Evolutionary conservation across 148 eudicot genomes (phyloP), one percentile per base, ranked within the genome.

Genomic region (Polygonum maritimum): DNA sequence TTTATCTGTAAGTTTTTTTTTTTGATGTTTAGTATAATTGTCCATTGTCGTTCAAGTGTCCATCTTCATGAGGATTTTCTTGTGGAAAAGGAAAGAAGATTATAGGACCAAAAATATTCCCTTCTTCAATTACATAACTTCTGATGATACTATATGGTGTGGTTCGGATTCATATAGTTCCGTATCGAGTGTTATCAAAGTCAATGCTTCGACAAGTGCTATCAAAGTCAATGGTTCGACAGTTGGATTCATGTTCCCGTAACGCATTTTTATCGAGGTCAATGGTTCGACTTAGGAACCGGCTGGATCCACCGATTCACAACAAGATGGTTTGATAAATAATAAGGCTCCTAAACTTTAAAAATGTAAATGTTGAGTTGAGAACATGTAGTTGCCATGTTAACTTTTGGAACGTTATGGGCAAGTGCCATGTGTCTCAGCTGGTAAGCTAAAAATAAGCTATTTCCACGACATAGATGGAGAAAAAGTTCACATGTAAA

Each of bases 301-400:
- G 31, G 31, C 31, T 26, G 31, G 31, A 26, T 26, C 31, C 31
- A 26, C 31, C 31, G 31, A 26, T 26, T 26, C 9, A 44, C 47
- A 44, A 44, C 7, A 44, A 8, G 8, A 6, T 44, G 7, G 47
- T 44, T 44, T 44, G 47, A 6, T 7, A 44, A 44, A 44, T 6
- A 9, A 15, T 14, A 49, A 49, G 22, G 7, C 21, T 15, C 60
- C 5, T 18, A 54, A 54, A n/a, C 7, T 6, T 26, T 11, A 22
- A 62, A 62, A 11, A 62, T 62, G 69, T 62, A 31, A 62, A 62
- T 60, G 22, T 8, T 26, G 67, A 13, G 67, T 3, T 21, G 8
- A 26, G 35, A 26, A 60, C 67, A 60, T 60, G 71, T 3, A 33
- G 69, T 63, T 67, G 45, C 71, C 71, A 65, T 65, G 71, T 36